Evolutionary conservation across 2,329 filamentous ascomycete genomes (phyloP).

Genomic region (Delphinella strobiligena): DNA sequence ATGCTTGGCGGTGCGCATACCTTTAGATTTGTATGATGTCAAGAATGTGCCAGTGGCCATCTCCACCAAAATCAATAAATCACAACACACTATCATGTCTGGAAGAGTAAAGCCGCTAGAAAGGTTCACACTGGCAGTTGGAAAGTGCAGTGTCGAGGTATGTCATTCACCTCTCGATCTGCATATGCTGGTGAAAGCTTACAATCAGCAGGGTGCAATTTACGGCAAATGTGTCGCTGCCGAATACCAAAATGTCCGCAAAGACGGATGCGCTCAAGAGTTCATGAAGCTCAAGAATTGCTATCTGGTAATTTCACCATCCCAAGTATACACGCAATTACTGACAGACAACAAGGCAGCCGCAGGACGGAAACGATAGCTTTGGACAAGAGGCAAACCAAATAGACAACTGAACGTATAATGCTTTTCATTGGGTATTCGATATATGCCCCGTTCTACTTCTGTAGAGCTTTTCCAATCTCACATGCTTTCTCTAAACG

Average conservation of each 20-base stretch:
- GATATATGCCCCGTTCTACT: too few relatives aligned
- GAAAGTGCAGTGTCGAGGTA: conserved; percentile 56
- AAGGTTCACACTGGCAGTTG: conserved; percentile 53
- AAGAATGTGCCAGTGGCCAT: background rate
- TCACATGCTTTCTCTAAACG: background rate
- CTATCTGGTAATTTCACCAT: conserved; percentile 52
- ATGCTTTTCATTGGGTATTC: background rate
- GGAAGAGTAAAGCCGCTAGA: conserved; percentile 51
- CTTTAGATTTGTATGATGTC: too few relatives aligned
- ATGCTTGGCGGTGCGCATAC: too few relatives aligned
- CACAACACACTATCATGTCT: conserved; percentile 19
- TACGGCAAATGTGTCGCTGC: conserved; percentile 88
- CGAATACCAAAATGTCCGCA: conserved; percentile 81
- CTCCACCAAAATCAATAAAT: too few relatives aligned
- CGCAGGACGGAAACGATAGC: conserved; percentile 6
- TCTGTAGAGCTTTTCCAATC: background rate
- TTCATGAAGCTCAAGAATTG: conserved; percentile 81
- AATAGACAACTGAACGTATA: conserved; percentile 4
- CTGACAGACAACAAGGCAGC: conserved; percentile 1
- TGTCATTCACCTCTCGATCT: conserved; percentile 8
- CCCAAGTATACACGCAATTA: background rate
- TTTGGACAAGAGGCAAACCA: background rate
- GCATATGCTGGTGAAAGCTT: too few relatives aligned
- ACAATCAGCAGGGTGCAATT: conserved; percentile 50
- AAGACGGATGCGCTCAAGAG: conserved; percentile 79